Evolutionary conservation across 495 filamentous ascomycete species (phyloP), one percentile per base, ranked within the genome.

Genomic region (Apiosordaria backusii): DNA sequence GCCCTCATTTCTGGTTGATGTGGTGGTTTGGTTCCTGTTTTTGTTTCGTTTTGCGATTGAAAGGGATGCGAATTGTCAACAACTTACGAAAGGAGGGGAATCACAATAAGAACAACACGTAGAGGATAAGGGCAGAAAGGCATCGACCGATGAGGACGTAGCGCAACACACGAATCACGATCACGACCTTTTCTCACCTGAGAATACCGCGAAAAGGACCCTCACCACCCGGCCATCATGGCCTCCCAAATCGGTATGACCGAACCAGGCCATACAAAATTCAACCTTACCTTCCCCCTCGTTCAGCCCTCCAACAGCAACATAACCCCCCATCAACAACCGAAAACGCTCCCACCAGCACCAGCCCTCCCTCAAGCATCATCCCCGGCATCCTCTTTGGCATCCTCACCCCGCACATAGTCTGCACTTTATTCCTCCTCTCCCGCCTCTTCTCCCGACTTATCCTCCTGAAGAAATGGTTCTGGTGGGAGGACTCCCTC

Each of bases 401-500:
- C 40, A 69, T 76, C 18, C 65, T 76, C 0, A 62, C 74, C 24
- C 72, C 72, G 2, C 74, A 74, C 67, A 67, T 71, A 25, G 50
- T 76, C 27, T 71, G 71, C 69, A 73, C 74, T 4, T 65, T 75
- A 55, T 62, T 75, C 50, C 65, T 75, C 55, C 25, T 71, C n/a
- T 67, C 71, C 24, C 65, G 72, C 9, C 50, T 60, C n/a, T 72
- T 57, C 60, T 76, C 72, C 22, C 72, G 72, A 19, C 60, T 76
- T 29, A 62, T 65, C 23, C 69, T 76, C 21, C 68, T 76, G 3
- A 67, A 69, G 0, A 73, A 70, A 57, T 76, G 74, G 74, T 76
- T 73, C 61, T 61, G 68, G 26, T 61, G 68, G 26, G 74, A 76
- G 61, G 74, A 76, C 67, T 70, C 65, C 7, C 70, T 76, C 19